A percentile compares a stretch with the other conserved stretches of the same genome.
Conservation (phyloP, 2,329 filamentous ascomycete genomes). For the Tolypocladium endophyticum region DNA sequence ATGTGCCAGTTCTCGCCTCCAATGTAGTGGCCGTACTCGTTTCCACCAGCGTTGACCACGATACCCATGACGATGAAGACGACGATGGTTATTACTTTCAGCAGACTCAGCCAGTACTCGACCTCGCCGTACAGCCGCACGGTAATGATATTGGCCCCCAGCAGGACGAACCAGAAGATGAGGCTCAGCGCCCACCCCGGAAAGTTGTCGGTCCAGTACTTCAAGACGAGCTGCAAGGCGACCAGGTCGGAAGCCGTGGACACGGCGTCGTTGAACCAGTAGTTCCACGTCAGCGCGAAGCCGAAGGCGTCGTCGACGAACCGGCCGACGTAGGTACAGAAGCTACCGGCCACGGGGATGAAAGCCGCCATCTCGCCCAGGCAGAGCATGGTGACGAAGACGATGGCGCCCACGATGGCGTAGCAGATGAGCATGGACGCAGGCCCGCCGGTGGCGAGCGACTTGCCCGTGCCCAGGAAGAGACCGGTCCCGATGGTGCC, state of each 20-base stretch:
- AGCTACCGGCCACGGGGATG: constrained; percentile 39
- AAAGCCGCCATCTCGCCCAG: constrained; percentile 52
- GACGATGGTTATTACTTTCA: constrained; percentile 43
- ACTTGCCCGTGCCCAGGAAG: constrained; percentile 52
- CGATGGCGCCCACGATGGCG: constrained; percentile 43
- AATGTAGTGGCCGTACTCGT: constrained; percentile 41
- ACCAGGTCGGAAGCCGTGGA: constrained; percentile 47
- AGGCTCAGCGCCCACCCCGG: constrained; percentile 53
- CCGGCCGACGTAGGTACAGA: constrained; percentile 36
- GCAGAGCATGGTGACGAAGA: constrained; percentile 48
- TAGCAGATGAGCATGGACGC: constrained; percentile 48
- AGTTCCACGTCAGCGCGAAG: constrained; percentile 47
- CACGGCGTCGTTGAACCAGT: constrained; percentile 56
- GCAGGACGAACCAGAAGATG: constrained; percentile 48
- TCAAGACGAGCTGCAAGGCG: constrained; percentile 37
- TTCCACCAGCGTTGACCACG: constrained; percentile 40
- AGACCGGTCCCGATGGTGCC: constrained; percentile 51
- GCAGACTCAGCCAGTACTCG: constrained; percentile 45
- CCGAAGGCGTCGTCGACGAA: constrained; percentile 44
- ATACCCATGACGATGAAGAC: constrained; percentile 56
- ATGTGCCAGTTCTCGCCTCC: constrained; percentile 48
- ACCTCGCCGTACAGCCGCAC: constrained; percentile 28
- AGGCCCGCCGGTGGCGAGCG: constrained; percentile 48
- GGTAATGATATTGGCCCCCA: constrained; percentile 27
- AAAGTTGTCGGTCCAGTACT: constrained; percentile 53